A percentile compares a stretch with the other conserved stretches of the same genome.
Evolutionary conservation across 2,329 filamentous ascomycete species (phyloP).

Genomic region (Trichoderma aggressivum): DNA sequence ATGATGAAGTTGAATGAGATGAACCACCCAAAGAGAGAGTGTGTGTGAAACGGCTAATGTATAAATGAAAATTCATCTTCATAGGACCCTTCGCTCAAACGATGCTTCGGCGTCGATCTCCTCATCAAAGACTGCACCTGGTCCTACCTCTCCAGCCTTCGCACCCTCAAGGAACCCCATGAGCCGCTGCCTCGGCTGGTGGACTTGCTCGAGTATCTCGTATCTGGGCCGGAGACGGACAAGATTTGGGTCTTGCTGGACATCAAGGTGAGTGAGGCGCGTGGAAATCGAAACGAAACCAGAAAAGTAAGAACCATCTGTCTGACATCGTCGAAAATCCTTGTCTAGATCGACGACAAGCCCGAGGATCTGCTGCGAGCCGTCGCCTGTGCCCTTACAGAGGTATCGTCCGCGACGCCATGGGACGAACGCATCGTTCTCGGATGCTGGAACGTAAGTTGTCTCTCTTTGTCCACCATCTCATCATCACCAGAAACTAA

Average conservation of each 20-base stretch:
- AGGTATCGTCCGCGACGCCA: constrained; percentile 47
- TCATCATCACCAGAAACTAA: background rate
- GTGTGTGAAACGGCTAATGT: background rate
- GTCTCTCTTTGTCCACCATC: background rate
- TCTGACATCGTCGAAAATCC: background rate
- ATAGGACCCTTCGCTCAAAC: constrained; percentile 70
- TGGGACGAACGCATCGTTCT: constrained; percentile 75
- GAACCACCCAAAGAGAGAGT: background rate
- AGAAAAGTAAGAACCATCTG: background rate
- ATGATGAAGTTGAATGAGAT: background rate
- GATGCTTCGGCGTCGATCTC: constrained; percentile 75
- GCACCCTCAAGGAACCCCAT: constrained; percentile 64
- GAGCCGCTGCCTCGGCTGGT: constrained; percentile 69
- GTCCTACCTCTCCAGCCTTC: constrained; percentile 65
- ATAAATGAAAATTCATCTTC: background rate
- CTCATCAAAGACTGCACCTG: constrained; percentile 75
- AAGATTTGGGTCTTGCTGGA: constrained; percentile 80
- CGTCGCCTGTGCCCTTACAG: constrained; percentile 61
- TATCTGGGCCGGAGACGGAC: constrained; percentile 50
- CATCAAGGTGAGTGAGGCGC: constrained; percentile 76
- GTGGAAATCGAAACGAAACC: background rate
- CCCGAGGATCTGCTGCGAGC: constrained; percentile 66
- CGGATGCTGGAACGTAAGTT: constrained; percentile 72
- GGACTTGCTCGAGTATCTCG: constrained; percentile 72
- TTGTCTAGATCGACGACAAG: constrained; percentile 64